These are phyloP conservation scores for Raffaelea deltoideospora DNA, from an alignment of 2,329 filamentous ascomycete genomes.

Conservation along the genomic window DNA sequence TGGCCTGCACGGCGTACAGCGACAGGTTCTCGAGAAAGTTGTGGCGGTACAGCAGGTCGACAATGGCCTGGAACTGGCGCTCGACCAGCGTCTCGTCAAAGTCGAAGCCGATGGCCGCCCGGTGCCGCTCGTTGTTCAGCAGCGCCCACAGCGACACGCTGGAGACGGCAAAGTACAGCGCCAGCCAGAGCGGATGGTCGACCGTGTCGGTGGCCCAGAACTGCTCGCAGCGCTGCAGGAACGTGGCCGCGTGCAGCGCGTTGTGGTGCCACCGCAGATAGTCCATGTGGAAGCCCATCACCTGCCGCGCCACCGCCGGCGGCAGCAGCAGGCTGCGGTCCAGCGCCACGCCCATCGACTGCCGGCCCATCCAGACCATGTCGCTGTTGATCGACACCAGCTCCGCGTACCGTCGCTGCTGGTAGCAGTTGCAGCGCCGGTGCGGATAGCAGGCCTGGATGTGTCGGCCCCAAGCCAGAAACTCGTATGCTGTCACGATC, in stretches of 20 bases:
- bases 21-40: constrained; percentile 16
- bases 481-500: constrained; percentile 16
- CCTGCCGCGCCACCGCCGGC: constrained; percentile 3
- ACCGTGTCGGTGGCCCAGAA: constrained; percentile 12
- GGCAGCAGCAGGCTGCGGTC: constrained; percentile 5
- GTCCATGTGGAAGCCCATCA: constrained; percentile 12
- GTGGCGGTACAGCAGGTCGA: constrained; percentile 15
- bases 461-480: constrained; percentile 20
- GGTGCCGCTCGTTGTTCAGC: constrained; percentile 7
- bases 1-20: constrained; percentile 18
- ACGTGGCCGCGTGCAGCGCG: constrained; percentile 12
- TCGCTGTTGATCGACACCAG: constrained; percentile 12
- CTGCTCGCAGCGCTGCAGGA: constrained; percentile 11
- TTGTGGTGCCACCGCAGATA: constrained; percentile 14
- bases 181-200: constrained; percentile 13
- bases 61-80: constrained; percentile 15
- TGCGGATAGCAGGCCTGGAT: constrained; percentile 19
- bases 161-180: constrained; percentile 12
- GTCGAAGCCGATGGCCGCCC: not conserved
- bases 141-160: constrained; percentile 11
- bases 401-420: constrained; percentile 10
- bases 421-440: constrained; percentile 15
- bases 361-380: constrained; percentile 5
- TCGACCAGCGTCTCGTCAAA: constrained; percentile 7
- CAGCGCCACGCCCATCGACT: constrained; percentile 2